phyloP scores from a whole-genome alignment of 2,329 filamentous ascomycete species.

The Talaromyces sp. region DNA sequence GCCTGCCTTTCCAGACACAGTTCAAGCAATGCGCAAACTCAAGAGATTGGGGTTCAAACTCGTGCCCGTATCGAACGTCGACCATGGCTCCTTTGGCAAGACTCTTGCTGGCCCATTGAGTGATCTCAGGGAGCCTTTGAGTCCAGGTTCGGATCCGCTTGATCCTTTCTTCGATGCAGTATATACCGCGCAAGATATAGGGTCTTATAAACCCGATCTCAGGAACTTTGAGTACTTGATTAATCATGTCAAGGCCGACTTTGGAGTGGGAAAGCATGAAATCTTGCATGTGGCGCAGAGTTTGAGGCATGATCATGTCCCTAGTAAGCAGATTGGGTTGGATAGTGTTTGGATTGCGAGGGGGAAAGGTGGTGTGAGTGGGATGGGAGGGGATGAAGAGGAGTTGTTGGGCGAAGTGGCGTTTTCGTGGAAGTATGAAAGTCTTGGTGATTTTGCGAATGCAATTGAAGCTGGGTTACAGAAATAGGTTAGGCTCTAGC shows the following conservation, averaged over 20 bases:
- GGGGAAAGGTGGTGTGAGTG: conserved; percentile 31
- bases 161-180: conserved; percentile 57
- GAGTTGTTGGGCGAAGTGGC: conserved; percentile 41
- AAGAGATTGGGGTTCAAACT: conserved; percentile 51
- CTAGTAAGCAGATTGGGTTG: conserved; percentile 59
- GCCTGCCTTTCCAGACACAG: conserved; percentile 57
- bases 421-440: conserved; percentile 58
- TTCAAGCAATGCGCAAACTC: conserved; percentile 51
- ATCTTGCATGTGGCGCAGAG: conserved; percentile 69
- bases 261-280: conserved; percentile 55
- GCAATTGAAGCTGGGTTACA: conserved; percentile 27
- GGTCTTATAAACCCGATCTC: conserved; percentile 65
- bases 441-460: conserved; percentile 59
- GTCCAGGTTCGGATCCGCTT: not conserved
- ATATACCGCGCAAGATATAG: conserved; percentile 68
- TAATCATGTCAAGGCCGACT: conserved; percentile 49
- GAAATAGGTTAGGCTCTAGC: not conserved
- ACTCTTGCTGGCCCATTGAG: conserved; percentile 50
- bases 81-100: conserved; percentile 49
- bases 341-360: conserved; percentile 64
- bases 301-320: conserved; percentile 64
- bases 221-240: conserved; percentile 66
- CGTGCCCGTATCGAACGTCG: conserved; percentile 58
- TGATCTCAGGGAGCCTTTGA: conserved; percentile 37
- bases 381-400: conserved; percentile 46